Conservation (phyloP, 202 grass and related monocot species). For the Tripidium arundinaceum region DNA sequence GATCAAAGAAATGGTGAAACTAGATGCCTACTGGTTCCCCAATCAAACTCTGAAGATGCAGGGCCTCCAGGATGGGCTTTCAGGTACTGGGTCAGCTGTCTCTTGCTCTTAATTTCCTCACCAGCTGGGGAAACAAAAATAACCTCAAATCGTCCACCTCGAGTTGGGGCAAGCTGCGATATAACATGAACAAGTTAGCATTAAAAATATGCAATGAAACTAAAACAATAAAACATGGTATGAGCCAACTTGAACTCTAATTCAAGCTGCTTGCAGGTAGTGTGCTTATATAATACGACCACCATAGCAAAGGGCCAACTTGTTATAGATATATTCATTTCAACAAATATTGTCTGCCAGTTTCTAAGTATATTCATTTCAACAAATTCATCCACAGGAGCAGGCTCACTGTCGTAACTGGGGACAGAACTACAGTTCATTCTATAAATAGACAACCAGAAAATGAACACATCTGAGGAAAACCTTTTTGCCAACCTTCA, state of each 20-base stretch:
- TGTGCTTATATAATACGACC: neutral
- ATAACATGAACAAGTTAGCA: neutral
- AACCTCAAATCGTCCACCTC: conserved; percentile 54
- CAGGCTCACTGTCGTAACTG: neutral
- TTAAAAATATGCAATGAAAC: neutral
- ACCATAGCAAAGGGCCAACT: neutral
- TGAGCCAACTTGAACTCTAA: neutral
- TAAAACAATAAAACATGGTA: neutral
- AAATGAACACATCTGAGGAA: neutral
- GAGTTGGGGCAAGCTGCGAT: conserved; percentile 42
- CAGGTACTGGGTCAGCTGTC: conserved; percentile 61
- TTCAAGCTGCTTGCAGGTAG: neutral
- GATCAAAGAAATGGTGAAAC: conserved; percentile 18
- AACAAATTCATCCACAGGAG: neutral
- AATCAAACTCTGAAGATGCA: conserved; percentile 72
- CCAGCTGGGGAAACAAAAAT: conserved; percentile 64
- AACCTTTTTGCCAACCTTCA: neutral
- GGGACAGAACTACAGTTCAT: neutral
- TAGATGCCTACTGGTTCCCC: conserved; percentile 64
- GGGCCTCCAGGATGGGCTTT: conserved; percentile 59
- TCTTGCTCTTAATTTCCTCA: conserved; percentile 88
- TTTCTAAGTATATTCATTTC: neutral
- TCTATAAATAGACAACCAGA: neutral
- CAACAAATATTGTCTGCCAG: neutral
- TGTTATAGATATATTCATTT: neutral